These are phyloP conservation scores for Metschnikowia colocasiae DNA, from an alignment of 805 yeast genomes.

Conservation along the genomic window DNA sequence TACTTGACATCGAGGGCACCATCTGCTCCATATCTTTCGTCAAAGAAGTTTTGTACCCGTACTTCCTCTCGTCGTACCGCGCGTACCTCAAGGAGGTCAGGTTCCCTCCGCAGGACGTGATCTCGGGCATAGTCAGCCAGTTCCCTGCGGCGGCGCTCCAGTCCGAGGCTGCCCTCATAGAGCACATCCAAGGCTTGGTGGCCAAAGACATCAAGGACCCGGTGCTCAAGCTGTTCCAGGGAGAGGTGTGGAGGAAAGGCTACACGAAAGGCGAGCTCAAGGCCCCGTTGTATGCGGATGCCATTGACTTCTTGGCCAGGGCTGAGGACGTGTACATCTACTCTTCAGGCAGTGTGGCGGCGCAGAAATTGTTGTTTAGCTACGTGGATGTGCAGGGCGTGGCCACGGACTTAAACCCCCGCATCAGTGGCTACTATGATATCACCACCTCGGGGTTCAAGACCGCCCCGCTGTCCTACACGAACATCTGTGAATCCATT, in stretches of 20 bases:
- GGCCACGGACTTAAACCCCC: constrained; percentile 48
- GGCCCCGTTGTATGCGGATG: constrained; percentile 78
- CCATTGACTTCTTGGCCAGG: constrained; percentile 50
- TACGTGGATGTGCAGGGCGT: constrained; percentile 46
- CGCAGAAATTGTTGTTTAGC: constrained; percentile 74
- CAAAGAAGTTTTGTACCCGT: constrained; percentile 73
- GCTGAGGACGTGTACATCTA: constrained; percentile 57
- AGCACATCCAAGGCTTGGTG: constrained; percentile 58
- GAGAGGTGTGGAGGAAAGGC: constrained; percentile 77
- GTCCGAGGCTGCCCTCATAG: constrained; percentile 31
- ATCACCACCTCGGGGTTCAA: constrained; percentile 82
- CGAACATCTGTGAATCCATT: constrained; percentile 47
- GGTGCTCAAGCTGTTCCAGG: constrained; percentile 73
- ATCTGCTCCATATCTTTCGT: constrained; percentile 90
- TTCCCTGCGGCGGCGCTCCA: constrained; percentile 42
- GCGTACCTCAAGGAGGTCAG: constrained; percentile 25
- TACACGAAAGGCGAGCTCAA: constrained; percentile 69
- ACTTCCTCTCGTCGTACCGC: constrained; percentile 54
- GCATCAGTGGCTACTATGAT: constrained; percentile 71
- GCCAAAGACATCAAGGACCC: constrained; percentile 72
- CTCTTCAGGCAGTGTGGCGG: constrained; percentile 85
- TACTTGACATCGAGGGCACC: constrained; percentile 88
- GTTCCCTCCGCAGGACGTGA: constrained; percentile 23
- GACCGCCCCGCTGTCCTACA: constrained; percentile 53
- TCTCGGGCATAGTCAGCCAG: constrained; percentile 32